A percentile compares a stretch with the other conserved stretches of the same genome.
Evolutionary conservation across 805 yeast genomes (phyloP).

Genomic region (Metschnikowia santaceciliae): DNA sequence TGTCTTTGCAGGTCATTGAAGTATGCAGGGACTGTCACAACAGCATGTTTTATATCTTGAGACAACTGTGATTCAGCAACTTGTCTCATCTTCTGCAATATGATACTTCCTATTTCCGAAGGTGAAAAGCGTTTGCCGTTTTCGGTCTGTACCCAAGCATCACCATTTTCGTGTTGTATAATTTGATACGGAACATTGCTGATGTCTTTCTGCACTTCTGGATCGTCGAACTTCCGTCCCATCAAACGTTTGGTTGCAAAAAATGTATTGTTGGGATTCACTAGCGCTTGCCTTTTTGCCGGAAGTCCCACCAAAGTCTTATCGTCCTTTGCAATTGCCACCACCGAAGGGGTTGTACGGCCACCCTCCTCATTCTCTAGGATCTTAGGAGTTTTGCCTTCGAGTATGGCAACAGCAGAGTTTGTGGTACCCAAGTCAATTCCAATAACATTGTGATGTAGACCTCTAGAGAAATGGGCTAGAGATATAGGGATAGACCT

Average conservation of each 20-base stretch:
- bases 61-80: conserved; percentile 53
- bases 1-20: conserved; percentile 80
- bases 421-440: conserved; percentile 85
- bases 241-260: conserved; percentile 80
- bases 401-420: conserved; percentile 78
- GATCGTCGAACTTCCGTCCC: conserved; percentile 66
- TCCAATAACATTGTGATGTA: conserved; percentile 53
- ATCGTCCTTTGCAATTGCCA: conserved; percentile 50
- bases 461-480: conserved; percentile 7
- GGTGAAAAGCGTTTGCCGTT: conserved; percentile 51
- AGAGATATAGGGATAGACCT: background rate
- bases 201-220: conserved; percentile 67
- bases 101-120: conserved; percentile 64
- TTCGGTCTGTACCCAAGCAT: conserved; percentile 59
- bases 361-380: conserved; percentile 77
- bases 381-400: conserved; percentile 58
- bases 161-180: conserved; percentile 56
- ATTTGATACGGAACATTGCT: conserved; percentile 61
- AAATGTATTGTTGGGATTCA: conserved; percentile 74
- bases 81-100: conserved; percentile 60
- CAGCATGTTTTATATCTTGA: conserved; percentile 56
- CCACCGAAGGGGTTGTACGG: conserved; percentile 76
- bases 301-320: conserved; percentile 53
- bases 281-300: conserved; percentile 73
- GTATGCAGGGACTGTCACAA: conserved; percentile 81